Percentiles rank a stretch among this genome's conserved stretches.
Conservation (phyloP, 1,284 basidiomycete species). For the Cryptococcus deneoformans region DNA sequence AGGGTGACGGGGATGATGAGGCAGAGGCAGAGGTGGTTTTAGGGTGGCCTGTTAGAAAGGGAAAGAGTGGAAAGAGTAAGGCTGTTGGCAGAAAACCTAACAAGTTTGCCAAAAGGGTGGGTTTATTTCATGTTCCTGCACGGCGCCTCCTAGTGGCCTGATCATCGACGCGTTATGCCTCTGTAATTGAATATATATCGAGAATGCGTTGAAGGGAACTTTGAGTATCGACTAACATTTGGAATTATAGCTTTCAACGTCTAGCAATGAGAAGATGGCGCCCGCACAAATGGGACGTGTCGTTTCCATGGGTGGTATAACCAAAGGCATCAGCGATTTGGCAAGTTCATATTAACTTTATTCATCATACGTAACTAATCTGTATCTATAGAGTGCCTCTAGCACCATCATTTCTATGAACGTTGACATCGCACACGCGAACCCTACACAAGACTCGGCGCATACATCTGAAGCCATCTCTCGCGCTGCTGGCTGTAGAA, state of each 20-base stretch:
- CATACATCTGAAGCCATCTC: too few species aligned
- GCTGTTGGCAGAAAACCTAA: background rate
- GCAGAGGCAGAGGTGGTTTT: conserved; percentile 11
- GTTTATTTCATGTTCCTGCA: background rate
- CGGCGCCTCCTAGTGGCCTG: too few species aligned
- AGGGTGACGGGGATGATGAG: conserved; percentile 13
- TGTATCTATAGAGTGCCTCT: too few species aligned
- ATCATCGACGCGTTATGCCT: background rate
- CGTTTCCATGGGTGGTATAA: background rate
- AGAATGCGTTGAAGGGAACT: too few species aligned
- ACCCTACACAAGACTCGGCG: too few species aligned
- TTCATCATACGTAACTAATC: too few species aligned
- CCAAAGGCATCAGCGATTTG: background rate
- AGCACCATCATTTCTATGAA: too few species aligned
- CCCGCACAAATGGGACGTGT: background rate
- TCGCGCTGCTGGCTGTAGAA: too few species aligned
- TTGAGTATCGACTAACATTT: background rate
- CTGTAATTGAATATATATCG: background rate
- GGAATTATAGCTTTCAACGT: background rate
- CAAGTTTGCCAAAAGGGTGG: conserved; percentile 5
- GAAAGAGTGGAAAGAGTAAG: conserved; percentile 1
- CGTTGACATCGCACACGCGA: too few species aligned
- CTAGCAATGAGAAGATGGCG: background rate
- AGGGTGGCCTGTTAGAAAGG: background rate
- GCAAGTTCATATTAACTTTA: background rate